phyloP scores from a whole-genome alignment of 1,139 yeast species.

The Pneumocystis carinii region DNA sequence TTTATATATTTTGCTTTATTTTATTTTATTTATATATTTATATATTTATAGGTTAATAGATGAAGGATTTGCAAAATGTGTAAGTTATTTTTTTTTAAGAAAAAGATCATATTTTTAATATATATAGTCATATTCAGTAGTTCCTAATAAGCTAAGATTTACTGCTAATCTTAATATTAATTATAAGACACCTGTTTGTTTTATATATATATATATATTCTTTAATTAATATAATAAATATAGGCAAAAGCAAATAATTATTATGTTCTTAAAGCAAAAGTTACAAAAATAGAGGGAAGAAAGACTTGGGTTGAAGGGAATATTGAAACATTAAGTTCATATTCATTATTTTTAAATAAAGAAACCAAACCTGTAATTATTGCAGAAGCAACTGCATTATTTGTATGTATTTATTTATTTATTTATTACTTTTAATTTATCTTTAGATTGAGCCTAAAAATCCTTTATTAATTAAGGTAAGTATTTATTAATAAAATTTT shows the following conservation, averaged over 20 bases:
- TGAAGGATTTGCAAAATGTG: constrained; percentile 67
- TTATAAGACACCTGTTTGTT: constrained; percentile 38
- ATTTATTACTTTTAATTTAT: constrained; percentile 17
- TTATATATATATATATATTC: neutral
- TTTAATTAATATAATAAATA: neutral
- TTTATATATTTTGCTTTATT: neutral
- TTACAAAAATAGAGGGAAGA: constrained; percentile 55
- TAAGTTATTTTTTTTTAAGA: neutral
- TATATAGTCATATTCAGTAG: constrained; percentile 51
- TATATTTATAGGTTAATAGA: constrained; percentile 37
- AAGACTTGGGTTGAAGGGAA: constrained; percentile 63
- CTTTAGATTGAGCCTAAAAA: constrained; percentile 17
- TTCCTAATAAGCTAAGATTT: constrained; percentile 83
- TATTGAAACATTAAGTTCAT: constrained; percentile 29
- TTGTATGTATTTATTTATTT: constrained; percentile 9
- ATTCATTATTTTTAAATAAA: constrained; percentile 20
- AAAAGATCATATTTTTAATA: neutral
- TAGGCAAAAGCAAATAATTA: constrained; percentile 45
- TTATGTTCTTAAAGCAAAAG: constrained; percentile 53
- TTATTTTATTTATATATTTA: neutral
- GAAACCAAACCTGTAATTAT: constrained; percentile 13
- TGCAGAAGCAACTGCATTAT: constrained; percentile 21
- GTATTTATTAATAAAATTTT: neutral
- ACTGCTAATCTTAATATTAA: constrained; percentile 64
- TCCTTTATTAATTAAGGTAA: neutral